Evolutionary conservation across 768 basidiomycete species (phyloP).

Genomic region (Kwoniella heveanensis): DNA sequence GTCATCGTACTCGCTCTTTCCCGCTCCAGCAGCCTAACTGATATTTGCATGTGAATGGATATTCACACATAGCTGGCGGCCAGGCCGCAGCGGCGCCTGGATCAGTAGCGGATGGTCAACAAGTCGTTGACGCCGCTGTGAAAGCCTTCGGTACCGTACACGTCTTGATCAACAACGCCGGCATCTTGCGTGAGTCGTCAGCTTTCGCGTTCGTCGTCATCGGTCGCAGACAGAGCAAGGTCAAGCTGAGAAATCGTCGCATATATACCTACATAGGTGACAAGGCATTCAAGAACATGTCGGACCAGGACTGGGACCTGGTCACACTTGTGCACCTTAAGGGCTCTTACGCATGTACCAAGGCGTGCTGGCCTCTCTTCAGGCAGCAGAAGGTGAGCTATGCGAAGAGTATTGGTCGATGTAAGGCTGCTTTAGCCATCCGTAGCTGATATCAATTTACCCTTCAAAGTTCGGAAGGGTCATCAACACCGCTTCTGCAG

Average conservation of each 20-base stretch:
- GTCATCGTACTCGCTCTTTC: too few relatives aligned
- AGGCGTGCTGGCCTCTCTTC: constrained; percentile 95
- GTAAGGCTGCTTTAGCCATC: not conserved
- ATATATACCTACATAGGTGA: constrained; percentile 48
- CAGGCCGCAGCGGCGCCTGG: constrained; percentile 84
- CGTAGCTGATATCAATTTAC: not conserved
- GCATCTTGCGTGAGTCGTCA: constrained; percentile 62
- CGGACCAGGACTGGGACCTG: constrained; percentile 87
- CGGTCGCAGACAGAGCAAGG: too few relatives aligned
- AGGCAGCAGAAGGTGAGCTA: constrained; percentile 59
- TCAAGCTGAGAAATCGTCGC: not conserved
- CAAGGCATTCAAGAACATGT: constrained; percentile 87
- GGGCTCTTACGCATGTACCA: constrained; percentile 87
- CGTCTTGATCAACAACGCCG: constrained; percentile 89
- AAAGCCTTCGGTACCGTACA: constrained; percentile 71
- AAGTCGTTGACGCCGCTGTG: constrained; percentile 82
- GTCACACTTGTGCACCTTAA: constrained; percentile 88
- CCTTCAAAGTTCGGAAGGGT: constrained; percentile 75
- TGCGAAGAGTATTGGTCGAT: not conserved
- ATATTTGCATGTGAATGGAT: not conserved
- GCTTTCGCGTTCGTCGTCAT: too few relatives aligned
- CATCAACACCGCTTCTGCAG: constrained; percentile 91
- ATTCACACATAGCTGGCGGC: constrained; percentile 69
- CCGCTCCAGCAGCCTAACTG: too few relatives aligned
- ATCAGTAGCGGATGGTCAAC: constrained; percentile 79